Evolutionary conservation across 768 basidiomycete species (phyloP).

Genomic region (Imleria badia): DNA sequence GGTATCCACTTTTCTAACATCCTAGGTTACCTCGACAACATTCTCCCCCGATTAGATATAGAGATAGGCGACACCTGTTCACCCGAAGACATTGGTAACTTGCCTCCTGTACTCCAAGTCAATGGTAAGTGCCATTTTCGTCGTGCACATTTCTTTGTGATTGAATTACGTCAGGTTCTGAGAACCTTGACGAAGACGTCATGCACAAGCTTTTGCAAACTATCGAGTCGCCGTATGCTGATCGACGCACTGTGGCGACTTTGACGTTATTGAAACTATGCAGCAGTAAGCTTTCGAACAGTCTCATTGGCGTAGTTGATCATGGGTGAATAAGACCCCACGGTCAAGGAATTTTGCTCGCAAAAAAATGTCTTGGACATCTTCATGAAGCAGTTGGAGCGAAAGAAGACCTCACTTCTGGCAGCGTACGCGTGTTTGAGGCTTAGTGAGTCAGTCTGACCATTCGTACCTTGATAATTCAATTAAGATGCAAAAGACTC

Average conservation of each 20-base stretch:
- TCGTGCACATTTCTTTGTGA: background rate
- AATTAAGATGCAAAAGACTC: too few species aligned
- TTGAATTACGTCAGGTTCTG: background rate
- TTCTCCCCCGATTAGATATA: conserved; percentile 4
- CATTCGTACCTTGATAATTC: background rate
- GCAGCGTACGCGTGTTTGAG: conserved; percentile 10
- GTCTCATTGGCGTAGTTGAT: background rate
- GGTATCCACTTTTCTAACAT: background rate
- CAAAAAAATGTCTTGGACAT: background rate
- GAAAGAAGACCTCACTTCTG: background rate
- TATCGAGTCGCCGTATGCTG: background rate
- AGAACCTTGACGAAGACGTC: background rate
- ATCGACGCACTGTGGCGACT: conserved; percentile 1
- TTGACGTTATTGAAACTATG: conserved; percentile 12
- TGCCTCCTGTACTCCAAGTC: background rate
- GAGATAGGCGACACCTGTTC: background rate
- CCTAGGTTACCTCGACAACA: background rate
- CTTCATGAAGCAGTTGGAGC: background rate
- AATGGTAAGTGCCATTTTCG: background rate
- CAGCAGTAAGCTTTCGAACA: background rate
- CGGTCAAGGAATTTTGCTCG: background rate
- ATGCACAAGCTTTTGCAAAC: background rate
- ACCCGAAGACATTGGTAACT: background rate
- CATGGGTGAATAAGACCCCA: background rate
- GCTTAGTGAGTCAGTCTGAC: background rate